These are phyloP conservation scores for Talaromyces nanjingensis DNA, from an alignment of 495 filamentous ascomycete species.

Conservation along the genomic window DNA sequence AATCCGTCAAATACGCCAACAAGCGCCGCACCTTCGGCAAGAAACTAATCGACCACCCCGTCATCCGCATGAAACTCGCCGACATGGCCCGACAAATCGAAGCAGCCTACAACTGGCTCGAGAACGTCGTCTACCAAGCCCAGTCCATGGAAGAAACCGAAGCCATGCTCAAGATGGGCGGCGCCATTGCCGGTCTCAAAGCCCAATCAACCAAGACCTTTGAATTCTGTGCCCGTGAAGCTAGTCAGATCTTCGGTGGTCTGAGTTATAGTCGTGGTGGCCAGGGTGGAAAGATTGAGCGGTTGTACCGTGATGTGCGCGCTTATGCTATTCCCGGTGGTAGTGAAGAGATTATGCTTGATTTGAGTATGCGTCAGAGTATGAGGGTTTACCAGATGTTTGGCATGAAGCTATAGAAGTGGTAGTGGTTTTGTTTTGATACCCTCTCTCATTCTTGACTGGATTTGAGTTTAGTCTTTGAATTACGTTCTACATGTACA, in stretches of 20 bases:
- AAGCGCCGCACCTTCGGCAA: conserved; percentile 96
- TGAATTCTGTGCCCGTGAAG: conserved; percentile 95
- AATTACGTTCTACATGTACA: neutral
- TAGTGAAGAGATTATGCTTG: conserved; percentile 97
- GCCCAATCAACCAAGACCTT: conserved; percentile 89
- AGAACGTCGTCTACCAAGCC: conserved; percentile 92
- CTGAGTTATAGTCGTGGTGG: conserved; percentile 89
- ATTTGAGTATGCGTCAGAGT: conserved; percentile 90
- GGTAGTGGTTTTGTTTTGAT: conserved; percentile 48
- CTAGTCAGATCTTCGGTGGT: conserved; percentile 95
- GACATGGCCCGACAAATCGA: conserved; percentile 98
- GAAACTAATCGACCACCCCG: conserved; percentile 89
- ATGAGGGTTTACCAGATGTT: conserved; percentile 82
- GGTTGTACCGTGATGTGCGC: conserved; percentile 92
- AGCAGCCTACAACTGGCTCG: conserved; percentile 93
- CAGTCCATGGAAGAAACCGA: conserved; percentile 87
- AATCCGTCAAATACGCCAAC: conserved; percentile 91
- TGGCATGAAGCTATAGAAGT: conserved; percentile 87
- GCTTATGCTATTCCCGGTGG: conserved; percentile 97
- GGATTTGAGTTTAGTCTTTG: neutral
- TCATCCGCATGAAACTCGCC: conserved; percentile 95
- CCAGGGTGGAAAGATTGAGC: conserved; percentile 93
- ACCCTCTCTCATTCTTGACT: conserved; percentile 9
- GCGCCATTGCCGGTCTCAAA: conserved; percentile 90
- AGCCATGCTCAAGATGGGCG: conserved; percentile 92